Percentiles rank a stretch among this genome's conserved stretches.
These are phyloP conservation scores for Pseudogymnoascus pannorum DNA, from an alignment of 2,329 filamentous ascomycete genomes.

Conservation along the genomic window DNA sequence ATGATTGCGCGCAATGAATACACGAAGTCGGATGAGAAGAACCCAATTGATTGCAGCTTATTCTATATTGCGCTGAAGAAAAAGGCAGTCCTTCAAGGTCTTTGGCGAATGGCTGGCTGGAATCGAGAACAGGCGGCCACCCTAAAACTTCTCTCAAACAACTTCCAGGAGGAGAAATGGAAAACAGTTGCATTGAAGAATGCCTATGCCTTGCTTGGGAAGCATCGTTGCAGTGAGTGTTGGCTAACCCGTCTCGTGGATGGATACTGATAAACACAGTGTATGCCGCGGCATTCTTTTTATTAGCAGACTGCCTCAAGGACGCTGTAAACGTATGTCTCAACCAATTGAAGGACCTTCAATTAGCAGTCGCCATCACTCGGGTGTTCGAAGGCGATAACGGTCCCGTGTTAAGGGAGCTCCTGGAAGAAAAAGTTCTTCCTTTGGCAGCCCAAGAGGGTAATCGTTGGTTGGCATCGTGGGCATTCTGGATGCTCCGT, in stretches of 20 bases:
- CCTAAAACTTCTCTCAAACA: slow-evolving; percentile 73
- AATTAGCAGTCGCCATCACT: slow-evolving; percentile 81
- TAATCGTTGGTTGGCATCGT: slow-evolving; percentile 89
- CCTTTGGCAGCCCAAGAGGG: slow-evolving; percentile 70
- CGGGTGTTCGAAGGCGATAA: slow-evolving; percentile 83
- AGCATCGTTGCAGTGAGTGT: slow-evolving; percentile 68
- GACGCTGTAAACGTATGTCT: slow-evolving; percentile 83
- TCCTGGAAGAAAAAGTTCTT: slow-evolving; percentile 75
- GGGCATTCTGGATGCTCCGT: slow-evolving; percentile 89
- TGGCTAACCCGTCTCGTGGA: neutral
- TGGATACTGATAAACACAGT: slow-evolving; percentile 40
- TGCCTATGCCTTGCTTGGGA: slow-evolving; percentile 88
- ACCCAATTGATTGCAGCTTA: slow-evolving; percentile 83
- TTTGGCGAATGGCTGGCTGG: slow-evolving; percentile 93
- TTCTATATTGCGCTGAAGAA: slow-evolving; percentile 88
- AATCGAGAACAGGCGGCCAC: slow-evolving; percentile 80
- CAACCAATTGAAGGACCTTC: slow-evolving; percentile 79
- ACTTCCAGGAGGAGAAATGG: slow-evolving; percentile 84
- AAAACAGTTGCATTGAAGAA: slow-evolving; percentile 88
- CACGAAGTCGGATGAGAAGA: slow-evolving; percentile 76
- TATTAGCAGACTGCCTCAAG: slow-evolving; percentile 75
- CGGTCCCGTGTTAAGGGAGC: slow-evolving; percentile 61
- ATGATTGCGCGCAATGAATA: slow-evolving; percentile 90
- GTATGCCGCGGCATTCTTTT: slow-evolving; percentile 93
- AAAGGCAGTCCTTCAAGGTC: slow-evolving; percentile 79